phyloP scores from a whole-genome alignment of 192 early-diverging fungal genomes.

The Backusella liffmaniae region DNA sequence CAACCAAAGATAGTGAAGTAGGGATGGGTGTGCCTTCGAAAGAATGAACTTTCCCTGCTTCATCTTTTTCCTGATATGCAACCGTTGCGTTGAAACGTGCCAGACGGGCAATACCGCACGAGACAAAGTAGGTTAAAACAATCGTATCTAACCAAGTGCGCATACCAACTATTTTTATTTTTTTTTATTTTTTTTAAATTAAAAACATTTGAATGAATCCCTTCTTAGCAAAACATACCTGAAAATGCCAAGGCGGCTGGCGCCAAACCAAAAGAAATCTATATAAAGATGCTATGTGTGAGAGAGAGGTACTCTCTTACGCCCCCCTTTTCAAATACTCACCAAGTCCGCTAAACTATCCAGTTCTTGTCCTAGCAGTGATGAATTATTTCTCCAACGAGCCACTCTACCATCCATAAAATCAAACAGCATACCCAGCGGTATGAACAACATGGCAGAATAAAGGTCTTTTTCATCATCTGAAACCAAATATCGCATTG shows the following conservation, averaged over 20 bases:
- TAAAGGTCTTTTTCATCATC: slow-evolving; percentile 59
- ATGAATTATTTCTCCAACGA: slow-evolving; percentile 71
- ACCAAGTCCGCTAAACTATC: slow-evolving; percentile 88
- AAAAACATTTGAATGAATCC: too few species aligned
- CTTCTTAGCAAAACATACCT: neutral
- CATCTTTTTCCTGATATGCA: slow-evolving; percentile 68
- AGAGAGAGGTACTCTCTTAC: too few species aligned
- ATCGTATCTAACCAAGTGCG: slow-evolving; percentile 75
- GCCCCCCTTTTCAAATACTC: neutral
- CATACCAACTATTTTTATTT: slow-evolving; percentile 63
- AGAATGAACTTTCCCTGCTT: slow-evolving; percentile 70
- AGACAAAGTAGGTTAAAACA: slow-evolving; percentile 82
- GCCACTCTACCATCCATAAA: slow-evolving; percentile 81
- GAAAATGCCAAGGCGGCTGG: slow-evolving; percentile 28
- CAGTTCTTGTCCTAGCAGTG: slow-evolving; percentile 83
- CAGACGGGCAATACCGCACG: slow-evolving; percentile 78
- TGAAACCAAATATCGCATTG: slow-evolving; percentile 67
- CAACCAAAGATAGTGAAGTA: slow-evolving; percentile 67
- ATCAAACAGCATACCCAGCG: slow-evolving; percentile 67
- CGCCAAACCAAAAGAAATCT: slow-evolving; percentile 50
- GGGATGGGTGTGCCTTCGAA: slow-evolving; percentile 94
- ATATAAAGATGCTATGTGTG: neutral
- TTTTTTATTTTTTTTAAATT: too few species aligned
- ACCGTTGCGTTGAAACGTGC: slow-evolving; percentile 91
- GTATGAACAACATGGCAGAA: slow-evolving; percentile 64